Conservation (phyloP, 805 yeast genomes). For the Cyberlindnera sargentensis region DNA sequence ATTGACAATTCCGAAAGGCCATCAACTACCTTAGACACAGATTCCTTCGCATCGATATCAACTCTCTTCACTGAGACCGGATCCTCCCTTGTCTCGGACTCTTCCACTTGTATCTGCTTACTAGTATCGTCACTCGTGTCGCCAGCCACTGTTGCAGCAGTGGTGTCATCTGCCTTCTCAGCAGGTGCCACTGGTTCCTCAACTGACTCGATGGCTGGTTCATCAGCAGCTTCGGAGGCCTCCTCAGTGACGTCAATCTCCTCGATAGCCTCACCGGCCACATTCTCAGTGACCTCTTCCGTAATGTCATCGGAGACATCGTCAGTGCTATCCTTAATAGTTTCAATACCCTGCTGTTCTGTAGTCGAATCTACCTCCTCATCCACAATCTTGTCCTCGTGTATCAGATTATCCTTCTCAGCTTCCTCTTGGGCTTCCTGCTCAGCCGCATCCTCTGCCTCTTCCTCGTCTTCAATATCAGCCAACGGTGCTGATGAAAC, state of each 20-base stretch:
- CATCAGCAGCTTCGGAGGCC: too few species aligned
- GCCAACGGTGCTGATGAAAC: neutral
- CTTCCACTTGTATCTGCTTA: neutral
- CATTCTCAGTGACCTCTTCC: neutral
- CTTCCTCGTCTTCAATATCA: neutral
- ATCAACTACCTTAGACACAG: neutral
- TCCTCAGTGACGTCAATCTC: too few species aligned
- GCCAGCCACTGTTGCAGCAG: neutral
- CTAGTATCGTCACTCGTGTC: too few species aligned
- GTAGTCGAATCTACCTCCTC: neutral
- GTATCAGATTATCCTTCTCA: neutral
- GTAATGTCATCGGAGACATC: neutral
- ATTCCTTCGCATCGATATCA: neutral
- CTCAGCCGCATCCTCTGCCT: neutral
- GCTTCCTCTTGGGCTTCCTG: neutral
- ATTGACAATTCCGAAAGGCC: neutral
- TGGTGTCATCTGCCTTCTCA: neutral
- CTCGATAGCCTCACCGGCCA: neutral
- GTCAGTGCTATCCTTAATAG: neutral
- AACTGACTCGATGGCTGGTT: too few species aligned
- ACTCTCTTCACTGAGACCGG: neutral
- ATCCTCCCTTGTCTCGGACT: neutral
- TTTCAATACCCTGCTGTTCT: neutral
- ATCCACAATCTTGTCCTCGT: neutral
- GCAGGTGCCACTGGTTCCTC: neutral